These are phyloP conservation scores for Verticillium nonalfalfae DNA, from an alignment of 2,329 filamentous ascomycete species.

Conservation along the genomic window DNA sequence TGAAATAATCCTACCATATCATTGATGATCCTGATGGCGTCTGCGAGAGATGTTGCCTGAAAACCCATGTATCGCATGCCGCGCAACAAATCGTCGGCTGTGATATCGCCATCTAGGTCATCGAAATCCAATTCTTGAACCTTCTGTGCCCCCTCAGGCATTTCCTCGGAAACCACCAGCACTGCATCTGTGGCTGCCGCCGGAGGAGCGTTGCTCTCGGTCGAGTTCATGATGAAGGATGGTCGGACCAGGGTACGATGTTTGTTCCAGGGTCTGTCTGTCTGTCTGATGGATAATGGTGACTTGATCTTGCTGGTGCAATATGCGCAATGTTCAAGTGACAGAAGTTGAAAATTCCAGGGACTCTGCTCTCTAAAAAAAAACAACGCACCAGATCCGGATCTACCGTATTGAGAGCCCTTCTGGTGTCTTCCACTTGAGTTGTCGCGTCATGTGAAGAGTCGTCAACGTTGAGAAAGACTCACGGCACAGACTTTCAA, in stretches of 20 bases:
- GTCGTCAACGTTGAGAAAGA: background rate
- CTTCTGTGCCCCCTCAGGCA: constrained; percentile 70
- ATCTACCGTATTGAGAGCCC: background rate
- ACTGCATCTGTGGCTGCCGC: constrained; percentile 70
- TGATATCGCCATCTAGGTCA: constrained; percentile 69
- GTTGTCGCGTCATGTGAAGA: background rate
- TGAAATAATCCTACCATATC: constrained; percentile 65
- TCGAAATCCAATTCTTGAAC: constrained; percentile 94
- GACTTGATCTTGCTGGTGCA: background rate
- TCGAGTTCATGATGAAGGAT: background rate
- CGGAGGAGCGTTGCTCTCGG: constrained; percentile 39
- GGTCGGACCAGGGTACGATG: background rate
- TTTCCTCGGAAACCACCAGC: constrained; percentile 73
- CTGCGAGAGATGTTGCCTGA: constrained; percentile 64
- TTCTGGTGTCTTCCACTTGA: background rate
- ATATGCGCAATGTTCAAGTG: no score
- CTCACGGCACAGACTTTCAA: background rate
- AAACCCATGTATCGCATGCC: constrained; percentile 84
- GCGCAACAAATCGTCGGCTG: constrained; percentile 75
- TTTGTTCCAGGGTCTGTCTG: background rate
- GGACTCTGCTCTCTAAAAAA: no score
- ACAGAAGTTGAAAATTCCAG: no score
- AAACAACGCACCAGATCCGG: no score
- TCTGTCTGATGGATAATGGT: background rate
- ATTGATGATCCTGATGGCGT: constrained; percentile 88